A percentile compares a stretch with the other conserved stretches of the same genome.
Conservation (phyloP, 2,329 filamentous ascomycete species). For the Amylocarpus encephaloides region DNA sequence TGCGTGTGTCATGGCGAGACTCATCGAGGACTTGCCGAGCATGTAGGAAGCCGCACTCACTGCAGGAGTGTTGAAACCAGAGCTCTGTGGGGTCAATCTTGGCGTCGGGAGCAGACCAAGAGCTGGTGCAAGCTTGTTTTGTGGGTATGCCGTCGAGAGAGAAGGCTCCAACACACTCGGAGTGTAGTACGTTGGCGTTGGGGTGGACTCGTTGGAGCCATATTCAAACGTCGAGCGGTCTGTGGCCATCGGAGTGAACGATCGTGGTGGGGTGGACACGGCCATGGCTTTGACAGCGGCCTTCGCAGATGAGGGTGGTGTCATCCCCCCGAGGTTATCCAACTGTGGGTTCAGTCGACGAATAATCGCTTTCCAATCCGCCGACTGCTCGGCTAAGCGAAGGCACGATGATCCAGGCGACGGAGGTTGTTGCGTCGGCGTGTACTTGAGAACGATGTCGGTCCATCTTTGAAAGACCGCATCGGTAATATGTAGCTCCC, state of each 20-base stretch:
- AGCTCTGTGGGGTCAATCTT: conserved; percentile 50
- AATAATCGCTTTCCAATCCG: conserved; percentile 54
- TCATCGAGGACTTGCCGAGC: conserved; percentile 51
- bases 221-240: conserved; percentile 34
- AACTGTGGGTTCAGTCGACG: conserved; percentile 50
- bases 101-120: conserved; percentile 53
- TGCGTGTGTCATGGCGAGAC: conserved; percentile 52
- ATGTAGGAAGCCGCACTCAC: conserved; percentile 48
- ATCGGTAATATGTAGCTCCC: conserved; percentile 91
- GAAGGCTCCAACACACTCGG: conserved; percentile 47
- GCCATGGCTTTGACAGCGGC: conserved; percentile 20
- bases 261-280: conserved; percentile 16
- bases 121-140: conserved; percentile 44
- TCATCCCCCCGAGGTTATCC: conserved; percentile 51
- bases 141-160: conserved; percentile 37
- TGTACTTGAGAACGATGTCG: conserved; percentile 80
- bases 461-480: conserved; percentile 88
- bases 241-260: conserved; percentile 39
- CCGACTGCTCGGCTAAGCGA: conserved; percentile 23
- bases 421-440: conserved; percentile 49
- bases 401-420: conserved; percentile 39
- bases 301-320: conserved; percentile 29
- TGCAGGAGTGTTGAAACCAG: conserved; percentile 54
- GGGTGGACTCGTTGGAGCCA: conserved; percentile 37
- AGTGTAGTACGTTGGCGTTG: conserved; percentile 38